phyloP scores from a whole-genome alignment of 2,329 filamentous ascomycete species.

The Leptographium procerum region DNA sequence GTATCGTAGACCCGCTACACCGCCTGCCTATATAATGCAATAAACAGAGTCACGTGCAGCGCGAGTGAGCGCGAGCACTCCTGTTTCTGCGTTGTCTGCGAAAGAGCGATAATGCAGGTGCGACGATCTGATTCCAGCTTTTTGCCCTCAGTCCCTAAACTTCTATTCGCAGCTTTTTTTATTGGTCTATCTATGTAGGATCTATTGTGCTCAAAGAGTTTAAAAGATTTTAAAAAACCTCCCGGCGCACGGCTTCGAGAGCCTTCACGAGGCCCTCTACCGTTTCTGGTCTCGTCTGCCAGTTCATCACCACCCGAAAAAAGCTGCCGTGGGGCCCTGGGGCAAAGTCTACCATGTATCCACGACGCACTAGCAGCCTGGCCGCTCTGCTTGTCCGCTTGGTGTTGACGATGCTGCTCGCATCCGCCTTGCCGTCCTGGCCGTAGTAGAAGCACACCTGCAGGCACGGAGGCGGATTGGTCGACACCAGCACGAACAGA shows the following conservation, averaged over 20 bases:
- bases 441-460: conserved; percentile 93
- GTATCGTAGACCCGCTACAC: not conserved
- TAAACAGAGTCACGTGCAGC: too few species aligned
- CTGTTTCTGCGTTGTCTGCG: too few species aligned
- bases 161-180: too few species aligned
- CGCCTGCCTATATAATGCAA: not conserved
- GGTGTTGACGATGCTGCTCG: conserved; percentile 34
- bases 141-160: too few species aligned
- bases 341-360: conserved; percentile 53
- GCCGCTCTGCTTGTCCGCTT: conserved; percentile 37
- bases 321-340: conserved; percentile 44
- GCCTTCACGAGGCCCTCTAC: conserved; percentile 42
- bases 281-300: conserved; percentile 39
- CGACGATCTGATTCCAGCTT: too few species aligned
- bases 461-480: conserved; percentile 72
- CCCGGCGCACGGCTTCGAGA: conserved; percentile 33
- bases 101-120: too few species aligned
- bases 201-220: too few species aligned
- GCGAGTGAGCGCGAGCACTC: too few species aligned
- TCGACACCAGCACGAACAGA: conserved; percentile 61
- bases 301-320: conserved; percentile 49
- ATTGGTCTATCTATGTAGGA: too few species aligned
- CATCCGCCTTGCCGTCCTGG: conserved; percentile 22
- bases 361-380: conserved; percentile 32
- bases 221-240: conserved; percentile 13